phyloP scores from a whole-genome alignment of 2,329 filamentous ascomycete genomes.

The Ilyonectria robusta region DNA sequence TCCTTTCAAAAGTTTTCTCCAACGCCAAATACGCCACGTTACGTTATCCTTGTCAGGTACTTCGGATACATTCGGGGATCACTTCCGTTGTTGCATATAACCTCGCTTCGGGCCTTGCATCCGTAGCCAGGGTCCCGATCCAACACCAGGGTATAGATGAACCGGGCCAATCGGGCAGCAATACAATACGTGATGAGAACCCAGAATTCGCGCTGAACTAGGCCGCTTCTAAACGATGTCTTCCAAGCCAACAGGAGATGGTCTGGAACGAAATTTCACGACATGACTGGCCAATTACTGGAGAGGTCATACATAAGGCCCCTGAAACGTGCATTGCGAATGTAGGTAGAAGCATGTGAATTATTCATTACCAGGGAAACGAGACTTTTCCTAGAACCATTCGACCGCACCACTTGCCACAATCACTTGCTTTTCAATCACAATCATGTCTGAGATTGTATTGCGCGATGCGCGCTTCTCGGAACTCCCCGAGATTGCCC shows the following conservation, averaged over 20 bases:
- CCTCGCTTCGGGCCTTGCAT: slow-evolving; percentile 18
- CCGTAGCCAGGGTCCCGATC: slow-evolving; percentile 6
- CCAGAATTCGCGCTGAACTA: not conserved
- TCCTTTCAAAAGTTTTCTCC: not conserved
- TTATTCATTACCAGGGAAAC: slow-evolving; percentile 7
- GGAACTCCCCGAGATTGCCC: slow-evolving; percentile 49
- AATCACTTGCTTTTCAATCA: not conserved
- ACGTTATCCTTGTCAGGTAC: not conserved
- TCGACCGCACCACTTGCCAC: slow-evolving; percentile 2
- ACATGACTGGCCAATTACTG: not conserved
- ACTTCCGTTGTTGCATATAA: slow-evolving; percentile 12
- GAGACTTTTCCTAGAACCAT: slow-evolving; percentile 13
- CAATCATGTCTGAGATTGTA: slow-evolving; percentile 30
- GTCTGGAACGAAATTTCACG: not conserved
- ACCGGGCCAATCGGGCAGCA: slow-evolving; percentile 30
- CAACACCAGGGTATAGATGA: slow-evolving; percentile 3
- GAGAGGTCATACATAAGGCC: slow-evolving; percentile 11
- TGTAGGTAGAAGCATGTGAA: slow-evolving; percentile 4
- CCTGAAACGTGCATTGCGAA: slow-evolving; percentile 16
- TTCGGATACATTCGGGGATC: slow-evolving; percentile 1
- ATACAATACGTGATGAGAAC: not conserved
- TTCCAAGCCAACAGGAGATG: slow-evolving; percentile 1
- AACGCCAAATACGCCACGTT: slow-evolving; percentile 3
- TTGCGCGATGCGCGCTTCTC: slow-evolving; percentile 38
- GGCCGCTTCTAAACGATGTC: slow-evolving; percentile 11